Evolutionary conservation across 371 early-diverging fungal species (phyloP), one percentile per base, ranked within the genome.

Genomic region (Thermomucor indicae-seudaticae): DNA sequence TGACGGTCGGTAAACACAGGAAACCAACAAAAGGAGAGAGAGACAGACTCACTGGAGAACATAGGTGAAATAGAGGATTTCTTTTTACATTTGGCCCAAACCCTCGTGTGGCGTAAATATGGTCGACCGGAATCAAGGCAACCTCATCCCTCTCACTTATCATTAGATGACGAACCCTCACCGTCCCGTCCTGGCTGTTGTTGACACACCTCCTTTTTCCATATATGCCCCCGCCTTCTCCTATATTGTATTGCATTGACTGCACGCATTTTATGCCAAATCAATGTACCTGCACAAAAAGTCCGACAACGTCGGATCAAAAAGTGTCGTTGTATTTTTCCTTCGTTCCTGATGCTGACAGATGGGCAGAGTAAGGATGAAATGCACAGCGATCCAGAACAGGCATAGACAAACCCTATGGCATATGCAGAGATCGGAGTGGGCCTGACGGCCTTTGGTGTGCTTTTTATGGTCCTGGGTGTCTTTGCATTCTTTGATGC

Each of bases 401-500:
- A 20, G 5, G 11, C n/a, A n/a, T n/a, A n/a, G n/a, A n/a, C n/a
- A n/a, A n/a, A n/a, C n/a, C n/a, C n/a, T 28, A 23, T 35, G 3
- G 1, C 24, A 28, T 14, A 25, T 50, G 49, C 74, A 88, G 88
- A 95, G 62, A 89, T 93, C 51, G 96, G 96, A 43, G 93, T 91
- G 8, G 95, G 92, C 14, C 65, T 96, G 55, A 89, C 93, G n/a
- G 91, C 87, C 8, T 89, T 89, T 57, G 96, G 96, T 12, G 53
- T 84, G 23, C 79, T 89, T 47, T 89, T 93, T 59, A 92, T 91
- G 84, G 57, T 91, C 6, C 68, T 94, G 53, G 96, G 96, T 38
- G 80, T 93, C 25, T 49, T 92, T 52, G 68, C 93, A 55, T 83
- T 96, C 61, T 93, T 95, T 67, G 95, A 96, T 59, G 83, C 85